Evolutionary conservation across 2,329 filamentous ascomycete genomes (phyloP), one percentile per base, ranked within the genome.

Genomic region (Fusarium abutilonis): DNA sequence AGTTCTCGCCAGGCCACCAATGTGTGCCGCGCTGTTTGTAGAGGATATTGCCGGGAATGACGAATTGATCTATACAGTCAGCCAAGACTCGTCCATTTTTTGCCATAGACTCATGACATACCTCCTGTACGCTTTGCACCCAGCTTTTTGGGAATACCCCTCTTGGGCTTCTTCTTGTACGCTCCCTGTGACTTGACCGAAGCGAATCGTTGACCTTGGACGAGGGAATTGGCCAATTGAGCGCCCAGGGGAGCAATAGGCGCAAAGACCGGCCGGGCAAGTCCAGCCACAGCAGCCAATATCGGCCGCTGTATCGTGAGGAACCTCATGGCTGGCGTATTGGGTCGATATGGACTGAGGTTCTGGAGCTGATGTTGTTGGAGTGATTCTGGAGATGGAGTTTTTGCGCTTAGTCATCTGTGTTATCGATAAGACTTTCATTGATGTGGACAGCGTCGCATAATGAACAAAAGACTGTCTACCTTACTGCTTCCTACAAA

Each of bases 1-100:
- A 92, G 79, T 99, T 98, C 76, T 98, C 95, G 71, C 95, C 95
- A 1, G 95, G 90, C 76, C 89, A 94, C 95, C 95, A 99, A 72
- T 89, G 86, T 4, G 95, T 96, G 70, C 95, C 95, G 72, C 94
- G 89, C 78, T 99, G 95, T 75, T 92, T 93, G 86, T 95, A 99
- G 79, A 99, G 91, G 78, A 99, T 99, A 81, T 97, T 98, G 51
- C 95, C 95, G 5, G 93, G 90, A 56, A 97, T 90, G 32, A 99
- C 95, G 76, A 89, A 96, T 80, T 97, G 90, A 75, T 94, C 90
- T 93, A 73, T 21, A 31, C 34, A 40, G 63, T 70, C 55, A 69
- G 64, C 43, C 15, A 56, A 23, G 13, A 10, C 6, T 15, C 38
- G 10, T 28, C 23, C 8, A 19, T 4, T 19, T 19, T 10, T 10